These are phyloP conservation scores for Malassezia sp. DNA, from an alignment of 1,284 basidiomycete genomes.

Conservation along the genomic window DNA sequence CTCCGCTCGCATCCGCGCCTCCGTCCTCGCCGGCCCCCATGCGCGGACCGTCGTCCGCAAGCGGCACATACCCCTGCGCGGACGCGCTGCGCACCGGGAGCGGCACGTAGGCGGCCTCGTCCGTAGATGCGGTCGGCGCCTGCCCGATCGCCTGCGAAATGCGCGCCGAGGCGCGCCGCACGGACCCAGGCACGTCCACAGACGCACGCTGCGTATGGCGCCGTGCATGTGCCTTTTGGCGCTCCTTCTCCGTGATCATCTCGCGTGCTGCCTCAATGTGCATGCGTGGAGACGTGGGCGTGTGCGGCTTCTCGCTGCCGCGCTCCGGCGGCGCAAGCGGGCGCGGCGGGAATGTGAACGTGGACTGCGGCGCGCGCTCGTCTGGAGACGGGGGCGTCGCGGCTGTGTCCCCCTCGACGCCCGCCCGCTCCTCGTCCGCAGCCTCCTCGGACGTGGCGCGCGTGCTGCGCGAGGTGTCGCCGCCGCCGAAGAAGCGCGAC, in stretches of 20 bases:
- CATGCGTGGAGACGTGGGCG: slow-evolving; percentile 4
- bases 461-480: background rate
- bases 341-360: background rate
- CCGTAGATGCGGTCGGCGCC: no score
- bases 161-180: slow-evolving; percentile 13
- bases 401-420: no score
- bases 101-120: no score
- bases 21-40: no score
- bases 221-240: slow-evolving; percentile 1
- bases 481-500: slow-evolving; percentile 13
- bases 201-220: slow-evolving; percentile 15
- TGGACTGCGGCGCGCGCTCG: background rate
- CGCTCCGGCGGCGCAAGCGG: background rate
- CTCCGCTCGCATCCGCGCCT: no score
- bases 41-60: no score
- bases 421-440: background rate
- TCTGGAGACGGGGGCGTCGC: no score
- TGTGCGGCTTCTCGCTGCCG: slow-evolving; percentile 6
- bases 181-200: slow-evolving; percentile 14
- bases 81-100: no score
- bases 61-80: no score
- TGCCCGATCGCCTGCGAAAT: slow-evolving; percentile 2
- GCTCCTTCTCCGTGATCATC: slow-evolving; percentile 8
- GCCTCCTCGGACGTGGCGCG: no score
- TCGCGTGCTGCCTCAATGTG: slow-evolving; percentile 13